Evolutionary conservation across 495 filamentous ascomycete species (phyloP), one percentile per base, ranked within the genome.

Genomic region (Penicillium turbatum): DNA sequence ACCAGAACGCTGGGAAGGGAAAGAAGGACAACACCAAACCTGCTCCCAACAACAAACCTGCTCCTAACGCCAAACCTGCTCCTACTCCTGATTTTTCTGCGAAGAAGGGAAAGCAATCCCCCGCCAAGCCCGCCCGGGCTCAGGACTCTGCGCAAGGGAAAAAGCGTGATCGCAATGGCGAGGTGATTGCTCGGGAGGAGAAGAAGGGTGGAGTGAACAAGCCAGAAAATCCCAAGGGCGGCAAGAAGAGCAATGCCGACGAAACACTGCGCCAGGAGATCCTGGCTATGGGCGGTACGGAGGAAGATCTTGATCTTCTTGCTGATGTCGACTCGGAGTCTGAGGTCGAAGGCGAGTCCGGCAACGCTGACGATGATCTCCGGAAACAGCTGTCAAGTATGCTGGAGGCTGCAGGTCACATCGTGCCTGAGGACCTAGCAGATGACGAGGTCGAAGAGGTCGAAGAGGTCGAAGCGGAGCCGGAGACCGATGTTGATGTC

Each of bases 271-370:
- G 88, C 29, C 79, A 85, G 56, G 89, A 92, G 59, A 89, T 95
- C 56, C 64, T 83, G 49, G 85, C 83, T 17, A 76, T 95, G 35
- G 89, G 89, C 16, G 89, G 89, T 19, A 86, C 86, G 26, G 80
- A 89, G 63, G 86, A 88, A 24, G 88, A 92, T 62, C 67, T 86
- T 36, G 80, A 86, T 40, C 70, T 90, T 32, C 71, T 92, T 41
- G 82, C 74, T 13, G 80, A 75, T 55, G 59, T 83, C 12, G 73
- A 82, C 45, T 88, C 86, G 1, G 84, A 81, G 45, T 79, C 79
- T 27, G 85, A 88, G 59, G 72, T 77, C 12, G 80, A 82, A 47
- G 71, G 63, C 40, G 55, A 53, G 8, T 19, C 64, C 2, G 65
- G 62, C 45, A 61, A 67, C 37, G 65, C 65, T 2, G 71, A 74